phyloP scores from a whole-genome alignment of 495 filamentous ascomycete species.

The Aspergillus sclerotiicarbonarius region DNA sequence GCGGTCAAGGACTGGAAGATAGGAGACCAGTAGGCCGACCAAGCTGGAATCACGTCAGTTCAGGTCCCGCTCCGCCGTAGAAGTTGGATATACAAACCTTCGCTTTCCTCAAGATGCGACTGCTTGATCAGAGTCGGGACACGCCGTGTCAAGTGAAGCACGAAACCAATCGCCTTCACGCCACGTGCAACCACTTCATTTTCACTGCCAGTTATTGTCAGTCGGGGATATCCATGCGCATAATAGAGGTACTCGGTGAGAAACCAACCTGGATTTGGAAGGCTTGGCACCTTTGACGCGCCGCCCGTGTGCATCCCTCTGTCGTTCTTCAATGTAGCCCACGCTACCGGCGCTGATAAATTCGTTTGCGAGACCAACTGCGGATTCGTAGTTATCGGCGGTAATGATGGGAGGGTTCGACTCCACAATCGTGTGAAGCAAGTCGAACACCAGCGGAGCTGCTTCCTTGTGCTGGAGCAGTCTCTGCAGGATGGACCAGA shows the following conservation, averaged over 20 bases:
- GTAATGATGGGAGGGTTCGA: conserved; percentile 72
- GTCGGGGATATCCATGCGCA: background rate
- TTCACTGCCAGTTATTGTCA: conserved; percentile 46
- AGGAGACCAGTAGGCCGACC: conserved; percentile 97
- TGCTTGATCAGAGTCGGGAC: conserved; percentile 85
- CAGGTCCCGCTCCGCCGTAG: background rate
- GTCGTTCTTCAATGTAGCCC: conserved; percentile 76
- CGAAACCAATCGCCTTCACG: conserved; percentile 73
- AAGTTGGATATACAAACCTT: conserved; percentile 53
- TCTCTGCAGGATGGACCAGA: conserved; percentile 87
- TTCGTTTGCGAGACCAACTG: conserved; percentile 78
- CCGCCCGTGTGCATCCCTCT: conserved; percentile 58
- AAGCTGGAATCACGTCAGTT: conserved; percentile 54
- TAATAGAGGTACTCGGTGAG: background rate
- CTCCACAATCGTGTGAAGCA: conserved; percentile 70
- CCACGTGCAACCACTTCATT: conserved; percentile 75
- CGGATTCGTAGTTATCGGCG: conserved; percentile 91
- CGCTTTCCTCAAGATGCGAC: conserved; percentile 84
- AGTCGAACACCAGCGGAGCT: conserved; percentile 75
- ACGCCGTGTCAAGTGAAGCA: conserved; percentile 74
- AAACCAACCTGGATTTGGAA: conserved; percentile 56
- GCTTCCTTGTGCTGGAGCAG: conserved; percentile 66
- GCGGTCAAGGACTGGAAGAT: conserved; percentile 84
- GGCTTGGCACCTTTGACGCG: conserved; percentile 54
- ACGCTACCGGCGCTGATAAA: conserved; percentile 84